These are phyloP conservation scores for Balansia obtecta DNA, from an alignment of 2,329 filamentous ascomycete species.

Conservation along the genomic window DNA sequence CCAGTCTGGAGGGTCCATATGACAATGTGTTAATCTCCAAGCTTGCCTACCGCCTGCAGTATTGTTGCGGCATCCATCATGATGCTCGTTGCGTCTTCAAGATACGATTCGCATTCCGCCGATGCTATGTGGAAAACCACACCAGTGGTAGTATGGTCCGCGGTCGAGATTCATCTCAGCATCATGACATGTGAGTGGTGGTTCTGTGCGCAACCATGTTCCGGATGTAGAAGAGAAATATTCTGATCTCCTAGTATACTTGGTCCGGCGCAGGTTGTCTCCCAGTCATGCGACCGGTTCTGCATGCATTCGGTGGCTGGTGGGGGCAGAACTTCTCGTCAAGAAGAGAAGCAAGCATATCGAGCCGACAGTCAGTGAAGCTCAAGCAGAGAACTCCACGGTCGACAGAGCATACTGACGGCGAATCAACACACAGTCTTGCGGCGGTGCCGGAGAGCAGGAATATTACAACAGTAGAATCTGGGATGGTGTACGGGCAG, in stretches of 20 bases:
- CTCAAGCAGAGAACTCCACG: background rate
- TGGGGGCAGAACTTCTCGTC: conserved; percentile 4
- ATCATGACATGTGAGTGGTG: background rate
- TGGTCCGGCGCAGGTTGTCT: conserved; percentile 2
- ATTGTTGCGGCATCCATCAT: background rate
- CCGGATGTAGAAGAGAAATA: background rate
- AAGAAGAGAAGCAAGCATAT: background rate
- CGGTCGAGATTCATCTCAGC: conserved; percentile 3
- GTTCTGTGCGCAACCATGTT: background rate
- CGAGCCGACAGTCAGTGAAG: background rate
- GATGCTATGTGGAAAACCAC: conserved; percentile 1
- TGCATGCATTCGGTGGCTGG: conserved; percentile 4
- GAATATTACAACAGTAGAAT: background rate
- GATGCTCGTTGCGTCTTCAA: background rate
- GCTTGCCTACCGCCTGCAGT: background rate
- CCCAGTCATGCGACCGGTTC: conserved; percentile 4
- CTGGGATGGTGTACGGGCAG: background rate
- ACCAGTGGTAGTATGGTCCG: background rate
- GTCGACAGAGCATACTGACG: background rate
- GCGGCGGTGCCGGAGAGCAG: background rate
- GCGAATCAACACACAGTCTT: background rate
- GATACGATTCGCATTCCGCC: background rate
- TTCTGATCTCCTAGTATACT: background rate
- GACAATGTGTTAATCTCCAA: background rate
- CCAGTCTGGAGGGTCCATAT: background rate